Conservation (phyloP, 768 basidiomycete genomes). For the Saitozyma sp. region DNA sequence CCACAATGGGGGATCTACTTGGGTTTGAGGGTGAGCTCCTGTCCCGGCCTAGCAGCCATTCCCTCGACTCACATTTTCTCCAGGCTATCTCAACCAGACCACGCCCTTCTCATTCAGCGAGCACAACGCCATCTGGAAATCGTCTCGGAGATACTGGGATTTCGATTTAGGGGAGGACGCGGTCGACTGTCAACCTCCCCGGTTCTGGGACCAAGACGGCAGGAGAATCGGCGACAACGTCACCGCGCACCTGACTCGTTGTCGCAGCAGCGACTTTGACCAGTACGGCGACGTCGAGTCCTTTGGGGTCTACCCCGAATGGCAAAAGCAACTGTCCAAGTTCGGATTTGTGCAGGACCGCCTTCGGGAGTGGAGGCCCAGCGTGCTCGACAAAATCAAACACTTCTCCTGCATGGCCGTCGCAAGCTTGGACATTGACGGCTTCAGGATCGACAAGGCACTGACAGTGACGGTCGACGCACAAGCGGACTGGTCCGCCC, state of each 20-base stretch:
- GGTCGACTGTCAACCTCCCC: conserved; percentile 72
- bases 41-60: no score
- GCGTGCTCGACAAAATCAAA: conserved; percentile 73
- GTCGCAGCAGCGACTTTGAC: conserved; percentile 81
- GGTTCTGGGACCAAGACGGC: conserved; percentile 76
- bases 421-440: conserved; percentile 84
- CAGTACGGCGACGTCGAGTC: conserved; percentile 97
- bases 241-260: conserved; percentile 67
- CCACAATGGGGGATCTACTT: conserved; percentile 84
- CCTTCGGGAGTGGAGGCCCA: conserved; percentile 84
- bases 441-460: conserved; percentile 91
- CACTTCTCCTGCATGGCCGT: conserved; percentile 83
- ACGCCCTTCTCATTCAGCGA: conserved; percentile 77
- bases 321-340: conserved; percentile 88
- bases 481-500: conserved; percentile 70
- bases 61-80: no score
- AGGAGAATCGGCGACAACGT: conserved; percentile 65
- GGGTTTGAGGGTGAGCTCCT: no score
- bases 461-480: conserved; percentile 86
- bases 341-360: conserved; percentile 96
- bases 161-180: conserved; percentile 70
- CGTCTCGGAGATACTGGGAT: conserved; percentile 75
- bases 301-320: conserved; percentile 72
- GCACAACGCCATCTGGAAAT: conserved; percentile 72
- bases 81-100: conserved; percentile 68